A percentile compares a stretch with the other conserved stretches of the same genome.
Conservation (phyloP, 331 rosid genomes). For the Rhamnella rubrinervis region DNA sequence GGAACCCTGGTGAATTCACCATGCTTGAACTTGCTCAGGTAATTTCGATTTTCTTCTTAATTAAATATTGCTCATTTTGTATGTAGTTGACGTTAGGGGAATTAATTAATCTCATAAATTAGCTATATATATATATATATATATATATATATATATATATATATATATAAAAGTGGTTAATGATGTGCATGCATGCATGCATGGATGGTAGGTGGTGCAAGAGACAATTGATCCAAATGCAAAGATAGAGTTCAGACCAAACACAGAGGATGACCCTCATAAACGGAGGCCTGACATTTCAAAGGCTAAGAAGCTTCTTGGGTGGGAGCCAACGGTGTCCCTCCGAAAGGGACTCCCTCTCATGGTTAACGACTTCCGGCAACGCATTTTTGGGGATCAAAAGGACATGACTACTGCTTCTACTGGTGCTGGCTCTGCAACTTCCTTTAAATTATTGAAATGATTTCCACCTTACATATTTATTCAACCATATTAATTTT, state of each 20-base stretch:
- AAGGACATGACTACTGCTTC: background rate
- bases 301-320: conserved; percentile 79
- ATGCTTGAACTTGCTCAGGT: conserved; percentile 99
- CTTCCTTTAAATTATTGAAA: background rate
- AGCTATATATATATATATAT: no score
- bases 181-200: no score
- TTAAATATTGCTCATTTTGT: no score
- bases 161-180: no score
- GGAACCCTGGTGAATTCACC: conserved; percentile 98
- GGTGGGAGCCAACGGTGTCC: conserved; percentile 84
- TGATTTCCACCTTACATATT: background rate
- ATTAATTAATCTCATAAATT: no score
- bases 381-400: conserved; percentile 62
- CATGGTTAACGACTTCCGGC: conserved; percentile 81
- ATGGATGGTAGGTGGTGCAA: conserved; percentile 66
- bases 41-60: background rate
- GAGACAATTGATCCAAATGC: conserved; percentile 87
- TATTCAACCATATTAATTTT: background rate
- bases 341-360: conserved; percentile 86
- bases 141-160: no score
- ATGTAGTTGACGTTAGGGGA: no score
- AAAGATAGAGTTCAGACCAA: conserved; percentile 81
- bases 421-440: conserved; percentile 1
- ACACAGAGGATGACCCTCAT: conserved; percentile 96
- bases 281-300: conserved; percentile 92